phyloP scores from a whole-genome alignment of 768 basidiomycete genomes.

The Baorangia bicolor region DNA sequence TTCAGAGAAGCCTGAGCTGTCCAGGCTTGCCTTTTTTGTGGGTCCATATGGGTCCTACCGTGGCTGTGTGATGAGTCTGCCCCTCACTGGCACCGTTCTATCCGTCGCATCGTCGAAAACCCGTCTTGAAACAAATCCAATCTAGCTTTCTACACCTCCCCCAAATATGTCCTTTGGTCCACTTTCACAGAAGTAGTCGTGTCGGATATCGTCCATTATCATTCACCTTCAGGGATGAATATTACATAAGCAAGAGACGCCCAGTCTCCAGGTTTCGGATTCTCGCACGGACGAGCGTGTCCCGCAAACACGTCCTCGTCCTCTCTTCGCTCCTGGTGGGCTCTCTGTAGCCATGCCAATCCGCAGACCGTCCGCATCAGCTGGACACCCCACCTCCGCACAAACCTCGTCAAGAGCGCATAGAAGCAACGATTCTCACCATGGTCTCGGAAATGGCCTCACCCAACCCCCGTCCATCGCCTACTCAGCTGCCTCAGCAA shows the following conservation, averaged over 20 bases:
- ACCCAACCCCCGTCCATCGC: constrained; percentile 35
- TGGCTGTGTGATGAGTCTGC: constrained; percentile 35
- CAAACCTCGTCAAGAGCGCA: constrained; percentile 49
- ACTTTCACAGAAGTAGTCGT: neutral
- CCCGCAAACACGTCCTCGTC: constrained; percentile 8
- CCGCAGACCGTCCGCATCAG: constrained; percentile 63
- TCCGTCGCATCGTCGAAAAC: neutral
- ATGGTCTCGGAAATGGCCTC: constrained; percentile 35
- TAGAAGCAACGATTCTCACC: constrained; percentile 63
- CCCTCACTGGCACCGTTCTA: neutral
- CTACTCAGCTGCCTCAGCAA: constrained; percentile 40
- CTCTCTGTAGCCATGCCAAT: constrained; percentile 41
- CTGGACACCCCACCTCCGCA: constrained; percentile 37
- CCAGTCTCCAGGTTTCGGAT: constrained; percentile 3
- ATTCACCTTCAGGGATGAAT: neutral
- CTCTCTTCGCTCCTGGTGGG: constrained; percentile 21
- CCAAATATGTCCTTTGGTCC: neutral
- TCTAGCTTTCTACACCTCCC: no score
- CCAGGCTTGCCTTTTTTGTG: constrained; percentile 36
- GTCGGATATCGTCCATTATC: neutral
- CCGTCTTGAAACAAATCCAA: neutral
- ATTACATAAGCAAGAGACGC: constrained; percentile 25
- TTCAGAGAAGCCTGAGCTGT: constrained; percentile 2
- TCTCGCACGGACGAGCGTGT: constrained; percentile 24
- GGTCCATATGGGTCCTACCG: constrained; percentile 42